A percentile compares a stretch with the other conserved stretches of the same genome.
Conservation (phyloP, 352 stramenopile species). For the Pythium rhizo-oryzae region DNA sequence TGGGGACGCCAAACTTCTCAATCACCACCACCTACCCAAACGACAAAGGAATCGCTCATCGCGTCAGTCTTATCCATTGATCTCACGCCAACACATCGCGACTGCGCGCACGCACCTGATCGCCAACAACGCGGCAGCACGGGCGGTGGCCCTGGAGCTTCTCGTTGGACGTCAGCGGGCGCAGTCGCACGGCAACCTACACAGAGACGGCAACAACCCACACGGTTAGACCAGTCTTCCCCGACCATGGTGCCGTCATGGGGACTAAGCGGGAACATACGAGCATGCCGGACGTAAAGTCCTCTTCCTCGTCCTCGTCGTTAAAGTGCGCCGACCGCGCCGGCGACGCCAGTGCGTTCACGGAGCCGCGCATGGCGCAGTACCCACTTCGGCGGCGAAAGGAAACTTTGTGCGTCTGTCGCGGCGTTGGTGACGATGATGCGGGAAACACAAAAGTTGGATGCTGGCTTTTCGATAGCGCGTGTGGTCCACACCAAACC, state of each 20-base stretch:
- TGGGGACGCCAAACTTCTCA: constrained; percentile 52
- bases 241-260: neutral
- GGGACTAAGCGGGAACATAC: constrained; percentile 19
- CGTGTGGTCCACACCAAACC: constrained; percentile 26
- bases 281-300: constrained; percentile 48
- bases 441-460: neutral
- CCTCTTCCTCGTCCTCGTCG: constrained; percentile 33
- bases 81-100: neutral
- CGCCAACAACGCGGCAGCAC: constrained; percentile 55
- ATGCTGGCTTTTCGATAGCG: constrained; percentile 28
- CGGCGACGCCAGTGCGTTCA: constrained; percentile 11
- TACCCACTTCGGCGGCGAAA: neutral
- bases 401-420: neutral
- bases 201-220: neutral
- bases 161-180: constrained; percentile 47
- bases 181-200: constrained; percentile 58
- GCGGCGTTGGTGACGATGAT: neutral
- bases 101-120: constrained; percentile 37
- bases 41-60: neutral
- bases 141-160: constrained; percentile 48
- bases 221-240: neutral
- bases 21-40: constrained; percentile 56
- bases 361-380: constrained; percentile 4
- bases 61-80: neutral
- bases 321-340: constrained; percentile 26